These are phyloP conservation scores for Neofusicoccum cordaticola DNA, from an alignment of 2,329 filamentous ascomycete species.

Conservation along the genomic window DNA sequence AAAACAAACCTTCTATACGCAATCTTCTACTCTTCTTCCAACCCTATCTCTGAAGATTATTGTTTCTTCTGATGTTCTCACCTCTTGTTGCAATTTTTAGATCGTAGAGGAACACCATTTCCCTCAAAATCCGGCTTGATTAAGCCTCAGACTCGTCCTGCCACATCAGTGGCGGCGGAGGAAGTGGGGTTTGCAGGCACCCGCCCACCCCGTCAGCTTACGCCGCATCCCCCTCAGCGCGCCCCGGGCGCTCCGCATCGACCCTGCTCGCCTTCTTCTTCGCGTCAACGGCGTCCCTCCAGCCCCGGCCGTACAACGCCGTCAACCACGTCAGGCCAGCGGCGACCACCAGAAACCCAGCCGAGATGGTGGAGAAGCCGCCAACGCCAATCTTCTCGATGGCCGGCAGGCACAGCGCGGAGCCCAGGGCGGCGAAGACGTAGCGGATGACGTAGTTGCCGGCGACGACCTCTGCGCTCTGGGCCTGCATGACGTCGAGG, in stretches of 20 bases:
- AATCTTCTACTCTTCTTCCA: no score
- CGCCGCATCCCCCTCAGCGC: background rate
- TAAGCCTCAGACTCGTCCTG: no score
- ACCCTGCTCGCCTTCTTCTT: constrained; percentile 42
- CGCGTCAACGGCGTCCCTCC: constrained; percentile 55
- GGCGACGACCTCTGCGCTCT: constrained; percentile 70
- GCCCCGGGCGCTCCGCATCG: background rate
- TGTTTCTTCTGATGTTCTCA: no score
- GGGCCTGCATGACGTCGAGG: constrained; percentile 73
- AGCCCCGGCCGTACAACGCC: constrained; percentile 49
- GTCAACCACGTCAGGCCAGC: constrained; percentile 49
- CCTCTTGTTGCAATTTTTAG: no score
- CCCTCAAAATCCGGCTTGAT: no score
- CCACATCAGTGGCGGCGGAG: no score
- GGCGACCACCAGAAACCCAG: constrained; percentile 52
- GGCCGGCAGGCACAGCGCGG: constrained; percentile 69
- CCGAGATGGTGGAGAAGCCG: constrained; percentile 73
- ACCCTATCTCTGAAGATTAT: no score
- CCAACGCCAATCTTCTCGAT: constrained; percentile 74
- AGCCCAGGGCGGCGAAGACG: constrained; percentile 68
- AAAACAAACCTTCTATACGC: no score
- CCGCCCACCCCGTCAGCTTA: background rate
- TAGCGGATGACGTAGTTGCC: constrained; percentile 80
- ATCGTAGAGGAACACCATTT: no score
- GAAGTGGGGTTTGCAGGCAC: no score